Conservation (phyloP, 2,329 filamentous ascomycete genomes). For the Teratosphaeria destructans region DNA sequence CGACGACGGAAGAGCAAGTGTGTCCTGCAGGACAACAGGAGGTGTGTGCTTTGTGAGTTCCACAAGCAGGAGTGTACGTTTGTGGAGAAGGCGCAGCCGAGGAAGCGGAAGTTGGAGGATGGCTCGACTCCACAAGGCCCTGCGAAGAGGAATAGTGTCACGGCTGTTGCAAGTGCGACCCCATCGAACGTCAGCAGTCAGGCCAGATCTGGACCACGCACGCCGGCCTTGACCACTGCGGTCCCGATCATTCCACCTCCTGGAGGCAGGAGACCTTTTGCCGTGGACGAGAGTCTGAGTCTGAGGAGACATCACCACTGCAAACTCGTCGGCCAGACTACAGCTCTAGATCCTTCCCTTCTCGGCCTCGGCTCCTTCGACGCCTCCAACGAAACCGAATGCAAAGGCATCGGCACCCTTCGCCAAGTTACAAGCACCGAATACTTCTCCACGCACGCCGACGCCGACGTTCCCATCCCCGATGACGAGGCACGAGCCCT, state of each 20-base stretch:
- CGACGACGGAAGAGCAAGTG: constrained; percentile 64
- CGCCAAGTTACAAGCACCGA: constrained; percentile 67
- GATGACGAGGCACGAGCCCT: constrained; percentile 59
- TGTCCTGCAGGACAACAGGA: constrained; percentile 62
- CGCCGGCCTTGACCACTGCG: constrained; percentile 4
- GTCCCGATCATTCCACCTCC: constrained; percentile 4
- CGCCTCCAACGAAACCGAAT: constrained; percentile 67
- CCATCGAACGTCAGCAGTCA: neutral
- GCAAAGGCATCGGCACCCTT: constrained; percentile 48
- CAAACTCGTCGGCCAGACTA: constrained; percentile 74
- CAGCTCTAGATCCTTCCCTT: constrained; percentile 72
- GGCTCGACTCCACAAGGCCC: constrained; percentile 24
- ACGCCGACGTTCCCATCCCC: constrained; percentile 60
- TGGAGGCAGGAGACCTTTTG: constrained; percentile 17
- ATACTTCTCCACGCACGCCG: constrained; percentile 71
- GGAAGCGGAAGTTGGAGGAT: constrained; percentile 68
- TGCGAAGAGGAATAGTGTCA: constrained; percentile 11
- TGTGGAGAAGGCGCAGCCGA: constrained; percentile 61
- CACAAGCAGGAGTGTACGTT: constrained; percentile 72
- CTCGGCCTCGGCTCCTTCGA: constrained; percentile 74
- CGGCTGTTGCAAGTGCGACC: neutral
- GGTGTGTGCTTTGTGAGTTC: constrained; percentile 67
- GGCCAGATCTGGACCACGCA: neutral
- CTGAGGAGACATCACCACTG: constrained; percentile 69
- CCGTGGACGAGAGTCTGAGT: constrained; percentile 47